Base-by-base conservation (phyloP, 768 basidiomycete species). In the Hygrocybe coccinea region DNA sequence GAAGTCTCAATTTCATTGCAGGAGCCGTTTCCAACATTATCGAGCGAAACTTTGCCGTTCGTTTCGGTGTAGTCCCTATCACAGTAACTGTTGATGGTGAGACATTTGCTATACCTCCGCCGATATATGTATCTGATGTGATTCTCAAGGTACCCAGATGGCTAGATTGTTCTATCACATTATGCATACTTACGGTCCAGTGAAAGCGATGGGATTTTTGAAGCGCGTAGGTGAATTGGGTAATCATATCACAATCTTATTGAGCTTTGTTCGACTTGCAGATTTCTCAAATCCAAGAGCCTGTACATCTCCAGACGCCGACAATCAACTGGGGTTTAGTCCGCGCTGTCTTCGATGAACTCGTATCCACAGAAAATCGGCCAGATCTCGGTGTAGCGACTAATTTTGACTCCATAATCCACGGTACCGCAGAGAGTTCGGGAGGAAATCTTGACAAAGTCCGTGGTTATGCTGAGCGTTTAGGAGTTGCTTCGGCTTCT, bases 61-160 rank as follows among this genome's bases (percentile, higher is more conserved):
- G 91, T 15, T 93, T 94, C 67, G 95, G 95, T 11, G 65, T 97
- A 46, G 91, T 95, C 1, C 94, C 92, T 1, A 70, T 83, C 34
- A 67, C 83, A 2, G 82, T 85, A 54, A 83, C 71, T 3, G 71
- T 77, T 45, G 72, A 75, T 60, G 71, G 78, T 76, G 34, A 35
- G 67, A 64, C 1, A 34, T 45, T 37, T 37, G 15, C 5, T 5
- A 43, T 25, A 33, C 17, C 52, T 50, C 34, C 29, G 11, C 44
- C 21, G 21, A 22, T 25, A 29, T 35, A 29, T 49, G 12, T 41
- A 33, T 24, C 29, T 43, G 35, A 33, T 21, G n/a, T n/a, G 22
- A 8, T 37, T 11, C 50, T 34, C 2, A 62, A 86, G 87, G 83
- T 52, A 68, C 72, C 21, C 80, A 82, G 58, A 87, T 94, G 80